These are phyloP conservation scores for Nephelium lappaceum DNA, from an alignment of 345 rosid genomes.

Conservation along the genomic window DNA sequence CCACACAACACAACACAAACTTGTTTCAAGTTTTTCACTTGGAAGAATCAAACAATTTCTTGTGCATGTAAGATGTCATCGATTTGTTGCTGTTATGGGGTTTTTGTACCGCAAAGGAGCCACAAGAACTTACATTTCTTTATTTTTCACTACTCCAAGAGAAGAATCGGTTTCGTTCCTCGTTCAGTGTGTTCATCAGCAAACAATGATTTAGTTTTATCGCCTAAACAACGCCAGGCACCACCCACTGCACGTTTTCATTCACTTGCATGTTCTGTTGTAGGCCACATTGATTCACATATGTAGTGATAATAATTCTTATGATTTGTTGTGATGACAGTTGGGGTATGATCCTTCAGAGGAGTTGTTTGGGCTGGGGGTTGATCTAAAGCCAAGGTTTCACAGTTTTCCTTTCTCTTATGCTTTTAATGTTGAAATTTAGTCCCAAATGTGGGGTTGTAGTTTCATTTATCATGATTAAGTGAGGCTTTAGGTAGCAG, in stretches of 20 bases:
- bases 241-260: background rate
- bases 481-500: background rate
- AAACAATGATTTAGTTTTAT: constrained; percentile 40
- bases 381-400: constrained; percentile 62
- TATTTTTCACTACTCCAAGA: constrained; percentile 25
- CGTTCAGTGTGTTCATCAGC: constrained; percentile 42
- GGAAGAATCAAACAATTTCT: too few species aligned
- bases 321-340: constrained; percentile 32
- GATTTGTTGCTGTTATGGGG: constrained; percentile 32
- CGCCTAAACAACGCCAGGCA: constrained; percentile 51
- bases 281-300: background rate
- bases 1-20: background rate
- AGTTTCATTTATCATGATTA: background rate
- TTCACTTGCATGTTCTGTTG: background rate
- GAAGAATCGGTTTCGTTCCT: constrained; percentile 35
- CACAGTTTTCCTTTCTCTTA: background rate
- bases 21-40: too few species aligned
- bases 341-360: constrained; percentile 85
- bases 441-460: constrained; percentile 5
- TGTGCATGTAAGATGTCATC: background rate
- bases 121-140: constrained; percentile 21
- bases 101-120: constrained; percentile 40
- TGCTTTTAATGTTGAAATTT: background rate
- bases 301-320: background rate
- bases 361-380: constrained; percentile 66